Percentiles rank a stretch among this genome's conserved stretches.
phyloP scores from a whole-genome alignment of 2,329 filamentous ascomycete species.

The Alternaria brassicae region DNA sequence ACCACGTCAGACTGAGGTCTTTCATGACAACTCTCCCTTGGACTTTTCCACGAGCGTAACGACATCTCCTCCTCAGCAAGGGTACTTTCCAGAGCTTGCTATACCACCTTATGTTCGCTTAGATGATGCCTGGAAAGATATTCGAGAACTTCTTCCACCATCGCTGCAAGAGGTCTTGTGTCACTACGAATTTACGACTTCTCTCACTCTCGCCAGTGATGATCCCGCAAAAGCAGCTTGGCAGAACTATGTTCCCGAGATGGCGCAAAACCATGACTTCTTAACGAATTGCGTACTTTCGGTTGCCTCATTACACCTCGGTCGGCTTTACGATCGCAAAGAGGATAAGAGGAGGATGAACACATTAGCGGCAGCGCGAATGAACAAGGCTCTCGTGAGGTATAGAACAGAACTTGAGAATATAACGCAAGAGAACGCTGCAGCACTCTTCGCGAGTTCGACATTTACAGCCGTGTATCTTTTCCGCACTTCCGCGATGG shows the following conservation, averaged over 20 bases:
- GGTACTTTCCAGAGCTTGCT: conserved; percentile 14
- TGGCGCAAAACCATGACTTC: conserved; percentile 54
- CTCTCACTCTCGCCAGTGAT: conserved; percentile 38
- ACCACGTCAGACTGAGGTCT: conserved; percentile 19
- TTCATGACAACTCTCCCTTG: conserved; percentile 3
- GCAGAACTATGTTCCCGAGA: conserved; percentile 42
- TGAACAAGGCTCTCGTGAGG: conserved; percentile 43
- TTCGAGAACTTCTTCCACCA: conserved; percentile 33
- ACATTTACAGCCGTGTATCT: conserved; percentile 46
- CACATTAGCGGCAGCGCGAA: conserved; percentile 38
- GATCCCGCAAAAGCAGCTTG: conserved; percentile 45
- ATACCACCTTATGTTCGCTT: conserved; percentile 34
- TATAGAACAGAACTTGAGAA: conserved; percentile 41
- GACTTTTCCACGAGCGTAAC: background rate
- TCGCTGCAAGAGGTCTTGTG: conserved; percentile 37
- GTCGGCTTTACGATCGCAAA: conserved; percentile 44
- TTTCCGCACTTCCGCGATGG: conserved; percentile 42
- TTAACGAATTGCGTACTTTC: conserved; percentile 56
- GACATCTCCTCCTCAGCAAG: background rate
- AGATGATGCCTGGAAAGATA: conserved; percentile 40
- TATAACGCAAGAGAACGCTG: conserved; percentile 52
- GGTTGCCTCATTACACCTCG: conserved; percentile 56
- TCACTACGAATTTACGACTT: conserved; percentile 46
- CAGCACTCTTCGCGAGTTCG: conserved; percentile 50
- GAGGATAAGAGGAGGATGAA: conserved; percentile 35